Conservation (phyloP, 1,139 yeast species). For the Maudiozyma humilis region DNA sequence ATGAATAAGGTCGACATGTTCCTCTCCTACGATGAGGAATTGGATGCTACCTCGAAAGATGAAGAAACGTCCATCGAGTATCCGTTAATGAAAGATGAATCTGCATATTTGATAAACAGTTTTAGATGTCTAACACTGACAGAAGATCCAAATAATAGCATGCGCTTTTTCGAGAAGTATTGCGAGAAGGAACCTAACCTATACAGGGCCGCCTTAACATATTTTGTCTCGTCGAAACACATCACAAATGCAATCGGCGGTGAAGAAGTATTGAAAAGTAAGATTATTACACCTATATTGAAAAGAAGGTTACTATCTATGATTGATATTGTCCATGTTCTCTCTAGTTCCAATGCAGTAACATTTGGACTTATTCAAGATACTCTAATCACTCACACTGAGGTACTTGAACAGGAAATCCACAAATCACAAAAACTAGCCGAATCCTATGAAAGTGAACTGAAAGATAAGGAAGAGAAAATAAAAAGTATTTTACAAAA, state of each 20-base stretch:
- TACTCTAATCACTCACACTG: conserved; percentile 55
- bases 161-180: conserved; percentile 47
- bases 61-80: not conserved
- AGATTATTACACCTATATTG: conserved; percentile 48
- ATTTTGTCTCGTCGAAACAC: conserved; percentile 51
- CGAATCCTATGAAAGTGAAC: conserved; percentile 61
- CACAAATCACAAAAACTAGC: conserved; percentile 59
- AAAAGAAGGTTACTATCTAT: conserved; percentile 56
- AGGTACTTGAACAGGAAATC: conserved; percentile 56
- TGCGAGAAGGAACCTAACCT: conserved; percentile 59
- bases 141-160: conserved; percentile 50
- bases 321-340: conserved; percentile 61
- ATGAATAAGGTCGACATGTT: conserved; percentile 42
- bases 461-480: conserved; percentile 45
- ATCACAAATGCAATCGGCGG: conserved; percentile 49
- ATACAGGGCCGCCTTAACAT: conserved; percentile 57
- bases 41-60: not conserved
- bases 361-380: conserved; percentile 69
- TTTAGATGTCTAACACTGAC: conserved; percentile 57
- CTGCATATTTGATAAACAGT: conserved; percentile 46
- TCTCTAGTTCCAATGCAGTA: conserved; percentile 57
- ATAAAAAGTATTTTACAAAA: conserved; percentile 43
- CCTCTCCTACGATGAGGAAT: conserved; percentile 6
- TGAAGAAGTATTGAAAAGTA: conserved; percentile 38
- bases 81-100: conserved; percentile 30